Conservation (phyloP, 306 rosid genomes). For the Prosopis cineraria region DNA sequence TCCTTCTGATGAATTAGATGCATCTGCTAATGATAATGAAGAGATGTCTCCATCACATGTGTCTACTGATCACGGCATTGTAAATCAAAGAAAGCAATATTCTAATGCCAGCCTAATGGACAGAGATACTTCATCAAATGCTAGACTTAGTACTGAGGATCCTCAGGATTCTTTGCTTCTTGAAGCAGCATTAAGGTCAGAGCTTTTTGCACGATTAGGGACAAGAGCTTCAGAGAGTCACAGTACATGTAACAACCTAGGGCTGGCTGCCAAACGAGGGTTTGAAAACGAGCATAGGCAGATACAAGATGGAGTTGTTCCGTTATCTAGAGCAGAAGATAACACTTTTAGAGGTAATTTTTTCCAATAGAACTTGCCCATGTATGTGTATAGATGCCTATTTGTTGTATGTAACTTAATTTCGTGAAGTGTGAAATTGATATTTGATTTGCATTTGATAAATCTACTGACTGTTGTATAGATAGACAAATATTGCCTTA, state of each 20-base stretch:
- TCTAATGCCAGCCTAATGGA: slow-evolving; percentile 41
- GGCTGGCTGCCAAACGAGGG: slow-evolving; percentile 51
- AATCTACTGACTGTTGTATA: neutral
- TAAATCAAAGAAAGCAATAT: slow-evolving; percentile 37
- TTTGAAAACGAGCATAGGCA: slow-evolving; percentile 51
- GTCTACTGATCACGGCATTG: slow-evolving; percentile 46
- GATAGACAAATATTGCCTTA: neutral
- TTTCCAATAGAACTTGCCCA: slow-evolving; percentile 8
- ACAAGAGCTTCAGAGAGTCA: slow-evolving; percentile 46
- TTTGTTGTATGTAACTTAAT: neutral
- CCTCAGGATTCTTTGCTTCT: slow-evolving; percentile 75
- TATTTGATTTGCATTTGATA: neutral
- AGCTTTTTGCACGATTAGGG: slow-evolving; percentile 73
- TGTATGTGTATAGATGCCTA: slow-evolving; percentile 6
- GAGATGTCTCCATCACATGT: slow-evolving; percentile 56
- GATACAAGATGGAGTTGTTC: slow-evolving; percentile 32
- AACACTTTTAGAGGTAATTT: slow-evolving; percentile 54
- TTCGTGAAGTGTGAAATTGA: neutral
- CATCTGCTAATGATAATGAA: slow-evolving; percentile 76
- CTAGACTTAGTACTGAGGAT: slow-evolving; percentile 35
- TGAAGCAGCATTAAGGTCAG: slow-evolving; percentile 81
- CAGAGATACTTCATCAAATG: slow-evolving; percentile 41
- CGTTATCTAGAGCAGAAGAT: slow-evolving; percentile 39
- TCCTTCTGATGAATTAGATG: slow-evolving; percentile 63
- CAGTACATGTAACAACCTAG: slow-evolving; percentile 43